These are phyloP conservation scores for Colletotrichum australisinense DNA, from an alignment of 2,329 filamentous ascomycete genomes.

Conservation along the genomic window DNA sequence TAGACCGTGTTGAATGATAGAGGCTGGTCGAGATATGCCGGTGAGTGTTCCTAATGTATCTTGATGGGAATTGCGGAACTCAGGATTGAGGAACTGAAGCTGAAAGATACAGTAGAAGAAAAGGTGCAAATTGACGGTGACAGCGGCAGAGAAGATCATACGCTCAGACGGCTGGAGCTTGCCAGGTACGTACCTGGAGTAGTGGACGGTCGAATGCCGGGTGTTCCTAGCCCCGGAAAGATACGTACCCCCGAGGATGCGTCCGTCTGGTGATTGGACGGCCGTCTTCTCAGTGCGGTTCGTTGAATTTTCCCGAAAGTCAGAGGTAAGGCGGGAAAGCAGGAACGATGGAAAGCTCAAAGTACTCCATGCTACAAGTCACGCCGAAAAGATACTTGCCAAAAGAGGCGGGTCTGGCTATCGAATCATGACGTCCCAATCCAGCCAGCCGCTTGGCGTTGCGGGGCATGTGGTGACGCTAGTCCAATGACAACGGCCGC, in stretches of 20 bases:
- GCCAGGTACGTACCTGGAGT: neutral
- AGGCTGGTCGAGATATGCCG: neutral
- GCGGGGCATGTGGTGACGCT: neutral
- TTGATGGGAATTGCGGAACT: too few species aligned
- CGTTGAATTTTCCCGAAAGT: neutral
- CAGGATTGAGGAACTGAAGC: neutral
- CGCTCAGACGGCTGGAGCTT: neutral
- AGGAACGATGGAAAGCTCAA: neutral
- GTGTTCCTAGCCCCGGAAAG: neutral
- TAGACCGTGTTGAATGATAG: neutral
- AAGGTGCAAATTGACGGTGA: neutral
- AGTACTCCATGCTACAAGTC: neutral
- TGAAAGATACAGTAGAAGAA: neutral
- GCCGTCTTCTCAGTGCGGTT: neutral
- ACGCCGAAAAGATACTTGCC: neutral
- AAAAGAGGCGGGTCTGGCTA: too few species aligned
- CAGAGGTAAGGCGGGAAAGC: neutral
- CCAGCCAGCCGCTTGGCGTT: conserved; percentile 25
- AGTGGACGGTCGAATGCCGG: neutral
- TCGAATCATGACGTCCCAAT: conserved; percentile 32
- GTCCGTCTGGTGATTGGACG: neutral
- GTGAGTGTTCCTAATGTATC: too few species aligned
- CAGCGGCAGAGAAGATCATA: neutral
- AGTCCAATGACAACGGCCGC: conserved; percentile 11
- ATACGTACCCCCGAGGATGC: neutral